Base-by-base conservation (phyloP, 2,329 filamentous ascomycete species). In the Elsinoe ampelina region DNA sequence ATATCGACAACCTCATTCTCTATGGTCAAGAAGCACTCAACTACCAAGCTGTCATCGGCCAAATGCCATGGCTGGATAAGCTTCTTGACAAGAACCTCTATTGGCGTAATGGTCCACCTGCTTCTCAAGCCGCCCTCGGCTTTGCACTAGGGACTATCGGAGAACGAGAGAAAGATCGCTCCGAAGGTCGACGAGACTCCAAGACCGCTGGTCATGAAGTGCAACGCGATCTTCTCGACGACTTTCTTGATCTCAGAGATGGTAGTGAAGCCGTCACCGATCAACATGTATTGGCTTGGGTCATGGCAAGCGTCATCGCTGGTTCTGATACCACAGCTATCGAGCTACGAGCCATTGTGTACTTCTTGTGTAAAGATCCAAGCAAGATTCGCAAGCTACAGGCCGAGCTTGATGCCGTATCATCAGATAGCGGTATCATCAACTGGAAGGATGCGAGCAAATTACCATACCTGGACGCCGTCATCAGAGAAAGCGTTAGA, bases 391-490 rank as follows among this genome's bases (percentile, higher is more conserved):
- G 61, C 5, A 69, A 68, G 38, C 63, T 78, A 2, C 63, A 65
- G 1, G 15, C 60, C 0, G 76, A 79, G 58, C 65, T 78, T 17
- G 68, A 72, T 26, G 58, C 50, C 1, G 68, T 68, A 7, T 58
- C 61, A 4, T 55, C 13, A n/a, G 57, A 57, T 17, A 65, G 34
- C 7, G 45, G 45, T 19, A 26, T 50, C 3, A 17, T 50, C 15
- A 7, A 5, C 45, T 35, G 45, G 45, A 50, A 26, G 11, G 45
- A 50, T 5, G 45, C 45, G 10, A 50, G 45, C 45, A 50, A 50
- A 26, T 11, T 90, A 2, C 77, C 79, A 1, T 91, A 89, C 62
- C 76, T 87, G 54, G 75, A 79, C 20, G 85, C 82, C n/a, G 45
- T 50, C 13, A 20, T 50, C 12, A 34, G 45, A 11, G 45, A 50